Conservation (phyloP, 805 yeast genomes). For the Kazachstania africana region DNA sequence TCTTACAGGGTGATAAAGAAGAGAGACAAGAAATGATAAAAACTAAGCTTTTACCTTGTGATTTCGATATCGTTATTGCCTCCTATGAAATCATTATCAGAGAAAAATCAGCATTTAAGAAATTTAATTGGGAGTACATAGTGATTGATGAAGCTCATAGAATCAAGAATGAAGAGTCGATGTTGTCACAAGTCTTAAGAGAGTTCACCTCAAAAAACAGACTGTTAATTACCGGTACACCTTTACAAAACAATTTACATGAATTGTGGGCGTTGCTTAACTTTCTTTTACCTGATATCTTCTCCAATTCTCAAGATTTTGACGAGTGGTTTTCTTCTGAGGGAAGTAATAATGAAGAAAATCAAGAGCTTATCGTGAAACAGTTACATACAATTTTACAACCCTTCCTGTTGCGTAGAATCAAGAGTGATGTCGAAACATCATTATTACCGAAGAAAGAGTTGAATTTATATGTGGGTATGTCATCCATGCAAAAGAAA, state of each 20-base stretch:
- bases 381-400: slow-evolving; percentile 82
- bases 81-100: slow-evolving; percentile 70
- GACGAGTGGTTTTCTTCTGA: slow-evolving; percentile 59
- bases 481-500: slow-evolving; percentile 87
- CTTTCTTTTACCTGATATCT: slow-evolving; percentile 68
- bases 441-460: slow-evolving; percentile 85
- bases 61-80: slow-evolving; percentile 61
- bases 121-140: slow-evolving; percentile 66
- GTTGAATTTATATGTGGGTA: slow-evolving; percentile 78
- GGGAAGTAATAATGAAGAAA: slow-evolving; percentile 24
- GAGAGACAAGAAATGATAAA: slow-evolving; percentile 47
- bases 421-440: slow-evolving; percentile 87
- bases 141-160: slow-evolving; percentile 75
- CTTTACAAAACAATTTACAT: slow-evolving; percentile 67
- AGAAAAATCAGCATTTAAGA: slow-evolving; percentile 56
- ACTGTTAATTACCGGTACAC: slow-evolving; percentile 71
- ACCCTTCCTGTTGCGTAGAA: slow-evolving; percentile 81
- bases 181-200: slow-evolving; percentile 63
- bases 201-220: slow-evolving; percentile 61
- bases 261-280: slow-evolving; percentile 76
- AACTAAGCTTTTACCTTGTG: slow-evolving; percentile 40
- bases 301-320: slow-evolving; percentile 62
- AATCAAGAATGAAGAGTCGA: slow-evolving; percentile 64
- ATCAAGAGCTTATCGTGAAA: slow-evolving; percentile 58
- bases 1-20: slow-evolving; percentile 66